A percentile compares a stretch with the other conserved stretches of the same genome.
Evolutionary conservation across 2,329 filamentous ascomycete species (phyloP).

Genomic region (Rhynchosporium agropyri): DNA sequence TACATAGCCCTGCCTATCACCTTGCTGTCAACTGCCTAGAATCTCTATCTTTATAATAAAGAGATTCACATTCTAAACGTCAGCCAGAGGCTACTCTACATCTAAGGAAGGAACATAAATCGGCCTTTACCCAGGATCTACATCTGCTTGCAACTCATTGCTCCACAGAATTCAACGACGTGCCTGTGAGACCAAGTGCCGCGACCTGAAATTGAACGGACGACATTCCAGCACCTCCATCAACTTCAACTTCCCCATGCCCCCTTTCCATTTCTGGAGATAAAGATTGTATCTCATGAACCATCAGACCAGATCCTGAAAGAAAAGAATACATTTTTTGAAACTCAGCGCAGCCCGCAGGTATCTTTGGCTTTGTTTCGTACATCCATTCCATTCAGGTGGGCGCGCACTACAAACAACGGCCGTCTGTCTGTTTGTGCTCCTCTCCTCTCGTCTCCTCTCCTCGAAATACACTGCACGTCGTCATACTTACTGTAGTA

Average conservation of each 20-base stretch:
- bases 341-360: constrained; percentile 10
- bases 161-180: background rate
- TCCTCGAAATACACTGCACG: constrained; percentile 7
- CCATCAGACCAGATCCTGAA: constrained; percentile 4
- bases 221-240: constrained; percentile 21
- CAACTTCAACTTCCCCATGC: constrained; percentile 3
- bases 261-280: background rate
- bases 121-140: constrained; percentile 10
- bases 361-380: background rate
- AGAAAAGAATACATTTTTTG: background rate
- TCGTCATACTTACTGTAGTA: constrained; percentile 13
- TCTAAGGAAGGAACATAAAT: background rate
- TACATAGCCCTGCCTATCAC: background rate
- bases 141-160: background rate
- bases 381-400: background rate
- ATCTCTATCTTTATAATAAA: background rate
- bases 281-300: background rate
- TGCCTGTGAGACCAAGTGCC: constrained; percentile 4
- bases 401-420: constrained; percentile 19
- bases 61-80: background rate
- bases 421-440: constrained; percentile 18
- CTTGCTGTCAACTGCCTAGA: background rate
- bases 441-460: constrained; percentile 1
- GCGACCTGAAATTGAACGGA: background rate
- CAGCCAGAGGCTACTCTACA: background rate